Base-by-base conservation (phyloP, 306 rosid genomes). In the Sesbania bispinosa region DNA sequence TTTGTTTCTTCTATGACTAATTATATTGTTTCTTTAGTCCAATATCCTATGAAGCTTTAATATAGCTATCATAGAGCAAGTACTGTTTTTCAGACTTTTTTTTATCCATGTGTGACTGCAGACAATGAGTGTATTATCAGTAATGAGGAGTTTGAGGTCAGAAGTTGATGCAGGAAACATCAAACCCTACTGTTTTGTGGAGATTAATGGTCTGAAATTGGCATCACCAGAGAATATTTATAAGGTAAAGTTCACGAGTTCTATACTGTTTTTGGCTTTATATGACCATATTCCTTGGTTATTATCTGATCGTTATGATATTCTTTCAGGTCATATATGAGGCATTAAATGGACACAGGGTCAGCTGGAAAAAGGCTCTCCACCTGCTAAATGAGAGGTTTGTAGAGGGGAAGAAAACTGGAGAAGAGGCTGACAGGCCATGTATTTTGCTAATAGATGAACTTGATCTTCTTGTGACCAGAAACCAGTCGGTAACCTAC, bases 361-460 rank as follows among this genome's bases (percentile, higher is more conserved):
- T 93, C 65, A 65, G 90, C 79, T 88, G 96, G 98, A 93, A 86
- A 85, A 89, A 90, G 87, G 96, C 98, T 52, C 90, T 90, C 51
- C 90, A 88, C 73, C 81, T 89, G 80, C 74, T 93, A 65, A 90
- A 76, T 75, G 88, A 90, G 60, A 90, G 89, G 35, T 93, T 93
- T 83, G 88, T 88, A 3, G 89, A 87, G 58, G 97, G 92, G 69
- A 89, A 87, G 75, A 84, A 68, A 72, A 68, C 75, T 14, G 66
- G 84, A 70, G 85, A 81, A 77, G 87, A 87, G 74, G 89, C 87
- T 78, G 90, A 80, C 64, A 77, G 88, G 19, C 97, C 98, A 74
- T 93, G 98, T 81, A 86, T 93, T 81, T 92, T 93, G 62, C 97
- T 93, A 51, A 87, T 93, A 60, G 98, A 93, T 77, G 98, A 93